Evolutionary conservation across 202 grass and related monocot genomes (phyloP).

Genomic region (Digitaria exilis): DNA sequence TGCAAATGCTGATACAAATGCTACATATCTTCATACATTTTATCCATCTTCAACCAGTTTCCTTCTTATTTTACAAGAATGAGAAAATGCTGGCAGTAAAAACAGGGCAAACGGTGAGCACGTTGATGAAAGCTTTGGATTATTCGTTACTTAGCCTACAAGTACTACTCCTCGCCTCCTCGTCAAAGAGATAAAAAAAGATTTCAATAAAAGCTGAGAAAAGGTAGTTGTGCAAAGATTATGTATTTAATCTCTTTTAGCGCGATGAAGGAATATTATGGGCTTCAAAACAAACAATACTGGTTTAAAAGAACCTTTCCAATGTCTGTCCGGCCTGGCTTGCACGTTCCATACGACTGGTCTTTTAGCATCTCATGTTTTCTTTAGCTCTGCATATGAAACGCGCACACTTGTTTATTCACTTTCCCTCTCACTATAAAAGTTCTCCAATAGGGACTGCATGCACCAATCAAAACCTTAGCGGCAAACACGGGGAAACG

Average conservation of each 20-base stretch:
- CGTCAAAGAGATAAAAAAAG: not conserved
- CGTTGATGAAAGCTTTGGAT: not conserved
- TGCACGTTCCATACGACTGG: conserved; percentile 16
- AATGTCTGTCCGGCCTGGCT: not conserved
- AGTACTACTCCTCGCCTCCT: not conserved
- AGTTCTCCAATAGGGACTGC: not conserved
- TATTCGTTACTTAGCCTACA: conserved; percentile 29
- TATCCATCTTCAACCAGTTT: too few relatives aligned
- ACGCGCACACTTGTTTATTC: not conserved
- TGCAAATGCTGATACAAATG: too few relatives aligned
- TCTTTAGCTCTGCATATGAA: conserved; percentile 29
- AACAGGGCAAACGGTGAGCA: not conserved
- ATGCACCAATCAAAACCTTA: not conserved
- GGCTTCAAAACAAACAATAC: conserved; percentile 9
- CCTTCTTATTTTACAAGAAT: not conserved
- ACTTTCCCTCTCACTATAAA: not conserved
- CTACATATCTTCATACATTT: too few relatives aligned
- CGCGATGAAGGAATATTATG: conserved; percentile 9
- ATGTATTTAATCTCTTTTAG: not conserved
- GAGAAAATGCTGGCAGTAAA: not conserved
- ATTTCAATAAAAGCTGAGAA: not conserved
- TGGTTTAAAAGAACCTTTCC: not conserved
- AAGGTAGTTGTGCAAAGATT: not conserved
- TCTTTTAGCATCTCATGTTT: not conserved
- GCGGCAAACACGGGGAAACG: too few relatives aligned